A percentile compares a stretch with the other conserved stretches of the same genome.
These are phyloP conservation scores for Drechslera avenae DNA, from an alignment of 2,329 filamentous ascomycete genomes.

Conservation along the genomic window DNA sequence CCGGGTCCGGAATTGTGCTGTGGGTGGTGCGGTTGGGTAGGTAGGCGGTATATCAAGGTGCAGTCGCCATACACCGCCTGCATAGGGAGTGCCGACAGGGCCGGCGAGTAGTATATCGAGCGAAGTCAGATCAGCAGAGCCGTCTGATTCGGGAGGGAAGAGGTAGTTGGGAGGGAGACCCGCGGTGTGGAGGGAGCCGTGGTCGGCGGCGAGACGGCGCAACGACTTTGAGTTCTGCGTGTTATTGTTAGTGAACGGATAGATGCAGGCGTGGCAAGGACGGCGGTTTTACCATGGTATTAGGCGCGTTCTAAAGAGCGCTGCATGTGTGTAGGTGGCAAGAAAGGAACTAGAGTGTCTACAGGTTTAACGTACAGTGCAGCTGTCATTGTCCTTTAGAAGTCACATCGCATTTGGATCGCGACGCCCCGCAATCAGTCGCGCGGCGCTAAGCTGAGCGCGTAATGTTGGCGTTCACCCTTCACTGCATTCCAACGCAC, in stretches of 20 bases:
- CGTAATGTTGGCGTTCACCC: constrained; percentile 14
- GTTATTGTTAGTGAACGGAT: constrained; percentile 4
- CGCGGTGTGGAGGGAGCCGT: constrained; percentile 60
- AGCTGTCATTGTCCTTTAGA: background rate
- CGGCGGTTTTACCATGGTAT: constrained; percentile 17
- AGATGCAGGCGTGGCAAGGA: background rate
- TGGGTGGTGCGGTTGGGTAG: constrained; percentile 60
- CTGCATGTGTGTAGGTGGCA: background rate
- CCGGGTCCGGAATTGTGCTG: constrained; percentile 64
- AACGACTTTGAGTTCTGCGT: constrained; percentile 56
- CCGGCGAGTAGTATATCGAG: constrained; percentile 64
- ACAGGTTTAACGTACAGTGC: background rate
- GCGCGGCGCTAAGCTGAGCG: constrained; percentile 7
- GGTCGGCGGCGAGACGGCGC: constrained; percentile 65
- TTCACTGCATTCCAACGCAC: background rate
- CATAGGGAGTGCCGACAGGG: constrained; percentile 64
- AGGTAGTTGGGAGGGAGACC: constrained; percentile 67
- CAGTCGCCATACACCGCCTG: constrained; percentile 63
- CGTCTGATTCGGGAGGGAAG: constrained; percentile 52
- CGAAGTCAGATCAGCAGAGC: constrained; percentile 60
- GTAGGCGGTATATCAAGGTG: constrained; percentile 64
- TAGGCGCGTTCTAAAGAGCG: background rate
- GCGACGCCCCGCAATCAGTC: constrained; percentile 11
- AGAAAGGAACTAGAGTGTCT: background rate
- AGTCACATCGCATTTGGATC: constrained; percentile 3